A percentile compares a stretch with the other conserved stretches of the same genome.
Evolutionary conservation across 2,329 filamentous ascomycete genomes (phyloP).

Genomic region (Exophiala viscosa): DNA sequence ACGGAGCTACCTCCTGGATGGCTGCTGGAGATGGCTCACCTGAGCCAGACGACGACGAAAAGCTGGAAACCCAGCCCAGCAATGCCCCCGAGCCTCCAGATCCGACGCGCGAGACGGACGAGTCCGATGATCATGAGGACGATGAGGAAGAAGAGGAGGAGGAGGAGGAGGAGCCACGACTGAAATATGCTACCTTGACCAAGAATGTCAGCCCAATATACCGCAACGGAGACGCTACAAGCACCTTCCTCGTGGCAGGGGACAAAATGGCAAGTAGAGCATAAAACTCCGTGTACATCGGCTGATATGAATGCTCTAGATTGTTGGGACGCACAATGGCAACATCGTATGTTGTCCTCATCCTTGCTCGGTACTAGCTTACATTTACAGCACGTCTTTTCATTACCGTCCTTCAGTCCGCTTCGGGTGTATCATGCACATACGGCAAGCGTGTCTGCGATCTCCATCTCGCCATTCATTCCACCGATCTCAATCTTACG

Average conservation of each 20-base stretch:
- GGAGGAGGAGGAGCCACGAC: conserved; percentile 86
- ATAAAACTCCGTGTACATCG: background rate
- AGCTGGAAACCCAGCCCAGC: conserved; percentile 5
- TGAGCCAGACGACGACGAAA: conserved; percentile 25
- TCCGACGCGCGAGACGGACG: conserved; percentile 13
- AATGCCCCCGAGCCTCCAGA: conserved; percentile 3
- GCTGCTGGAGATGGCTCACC: conserved; percentile 30
- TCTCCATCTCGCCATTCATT: conserved; percentile 86
- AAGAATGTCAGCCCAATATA: conserved; percentile 76
- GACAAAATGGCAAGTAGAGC: conserved; percentile 82
- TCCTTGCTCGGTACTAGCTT: conserved; percentile 29
- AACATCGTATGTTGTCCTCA: conserved; percentile 68
- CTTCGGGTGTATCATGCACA: conserved; percentile 89
- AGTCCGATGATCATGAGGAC: conserved; percentile 48
- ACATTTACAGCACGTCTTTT: conserved; percentile 68
- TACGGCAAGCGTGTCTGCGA: conserved; percentile 79
- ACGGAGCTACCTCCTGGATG: conserved; percentile 21
- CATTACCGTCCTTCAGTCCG: conserved; percentile 74
- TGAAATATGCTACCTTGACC: conserved; percentile 90
- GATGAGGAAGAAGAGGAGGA: conserved; percentile 69
- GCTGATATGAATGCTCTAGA: conserved; percentile 46
- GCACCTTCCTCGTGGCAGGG: conserved; percentile 80
- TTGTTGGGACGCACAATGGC: conserved; percentile 92
- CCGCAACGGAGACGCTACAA: conserved; percentile 91
- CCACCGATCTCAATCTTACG: conserved; percentile 51